phyloP scores from a whole-genome alignment of 2,329 filamentous ascomycete species.

The Paramyrothecium roridum region DNA sequence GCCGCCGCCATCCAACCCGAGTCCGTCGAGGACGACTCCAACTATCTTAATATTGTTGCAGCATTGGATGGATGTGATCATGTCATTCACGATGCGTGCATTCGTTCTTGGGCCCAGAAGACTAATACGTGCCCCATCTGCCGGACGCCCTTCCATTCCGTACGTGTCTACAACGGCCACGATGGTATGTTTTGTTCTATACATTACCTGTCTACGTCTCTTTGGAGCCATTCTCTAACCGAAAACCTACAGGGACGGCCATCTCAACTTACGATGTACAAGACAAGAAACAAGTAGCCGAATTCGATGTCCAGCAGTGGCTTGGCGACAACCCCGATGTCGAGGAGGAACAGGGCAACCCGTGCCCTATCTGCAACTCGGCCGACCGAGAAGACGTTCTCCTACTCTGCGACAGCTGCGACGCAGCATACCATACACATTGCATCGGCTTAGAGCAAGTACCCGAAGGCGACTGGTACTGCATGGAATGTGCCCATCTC shows the following conservation, averaged over 20 bases:
- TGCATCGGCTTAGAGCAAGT: conserved; percentile 81
- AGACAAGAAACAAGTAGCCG: conserved; percentile 85
- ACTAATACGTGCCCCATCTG: conserved; percentile 98
- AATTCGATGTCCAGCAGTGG: conserved; percentile 77
- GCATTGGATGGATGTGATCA: conserved; percentile 78
- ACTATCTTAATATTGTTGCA: conserved; percentile 47
- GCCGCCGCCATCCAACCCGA: neutral
- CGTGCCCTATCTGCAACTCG: conserved; percentile 81
- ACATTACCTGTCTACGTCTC: conserved; percentile 9
- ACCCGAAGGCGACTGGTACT: conserved; percentile 83
- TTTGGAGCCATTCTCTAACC: conserved; percentile 6
- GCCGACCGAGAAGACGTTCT: conserved; percentile 80
- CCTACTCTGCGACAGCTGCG: conserved; percentile 88
- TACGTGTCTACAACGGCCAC: conserved; percentile 76
- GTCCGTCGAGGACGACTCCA: conserved; percentile 20
- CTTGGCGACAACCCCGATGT: conserved; percentile 70
- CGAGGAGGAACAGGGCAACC: conserved; percentile 63
- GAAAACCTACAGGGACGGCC: conserved; percentile 41
- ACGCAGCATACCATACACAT: conserved; percentile 86
- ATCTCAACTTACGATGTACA: conserved; percentile 64
- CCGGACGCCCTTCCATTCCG: conserved; percentile 84
- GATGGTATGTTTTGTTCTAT: conserved; percentile 61
- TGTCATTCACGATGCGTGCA: conserved; percentile 86
- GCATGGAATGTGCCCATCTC: conserved; percentile 70
- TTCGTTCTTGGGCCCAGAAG: conserved; percentile 92